Conservation (phyloP, 176 grass and related monocot species). For the Oryza coarctata region DNA sequence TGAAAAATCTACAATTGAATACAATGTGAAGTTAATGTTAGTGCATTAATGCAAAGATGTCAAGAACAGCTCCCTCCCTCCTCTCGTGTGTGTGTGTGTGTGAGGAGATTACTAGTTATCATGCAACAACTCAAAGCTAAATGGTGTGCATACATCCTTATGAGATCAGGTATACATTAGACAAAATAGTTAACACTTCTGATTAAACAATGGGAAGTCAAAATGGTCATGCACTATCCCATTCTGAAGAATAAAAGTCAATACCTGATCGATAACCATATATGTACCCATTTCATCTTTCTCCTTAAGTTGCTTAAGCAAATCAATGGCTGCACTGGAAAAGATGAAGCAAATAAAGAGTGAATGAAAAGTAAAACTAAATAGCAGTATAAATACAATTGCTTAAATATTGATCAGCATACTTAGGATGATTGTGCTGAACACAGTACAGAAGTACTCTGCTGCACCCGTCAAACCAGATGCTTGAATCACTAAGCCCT, state of each 20-base stretch:
- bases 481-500: slow-evolving; percentile 60
- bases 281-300: slow-evolving; percentile 62
- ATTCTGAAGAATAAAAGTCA: slow-evolving; percentile 23
- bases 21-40: background rate
- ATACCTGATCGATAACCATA: slow-evolving; percentile 78
- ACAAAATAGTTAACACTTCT: slow-evolving; percentile 11
- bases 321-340: slow-evolving; percentile 63
- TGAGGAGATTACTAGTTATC: slow-evolving; percentile 9
- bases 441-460: slow-evolving; percentile 76
- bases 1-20: background rate
- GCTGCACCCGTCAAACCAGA: slow-evolving; percentile 75
- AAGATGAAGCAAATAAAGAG: slow-evolving; percentile 32
- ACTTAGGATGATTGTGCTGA: slow-evolving; percentile 62
- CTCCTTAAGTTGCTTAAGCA: slow-evolving; percentile 74
- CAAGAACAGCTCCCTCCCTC: background rate
- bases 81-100: too few relatives aligned
- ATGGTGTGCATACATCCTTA: slow-evolving; percentile 5
- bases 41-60: background rate
- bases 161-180: slow-evolving; percentile 5
- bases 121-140: slow-evolving; percentile 33
- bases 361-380: slow-evolving; percentile 30
- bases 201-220: slow-evolving; percentile 26
- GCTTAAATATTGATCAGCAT: slow-evolving; percentile 44
- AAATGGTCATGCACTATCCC: slow-evolving; percentile 10
- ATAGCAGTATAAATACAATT: slow-evolving; percentile 36